Conservation (phyloP, 2,329 filamentous ascomycete species). For the Fusarium graminum region DNA sequence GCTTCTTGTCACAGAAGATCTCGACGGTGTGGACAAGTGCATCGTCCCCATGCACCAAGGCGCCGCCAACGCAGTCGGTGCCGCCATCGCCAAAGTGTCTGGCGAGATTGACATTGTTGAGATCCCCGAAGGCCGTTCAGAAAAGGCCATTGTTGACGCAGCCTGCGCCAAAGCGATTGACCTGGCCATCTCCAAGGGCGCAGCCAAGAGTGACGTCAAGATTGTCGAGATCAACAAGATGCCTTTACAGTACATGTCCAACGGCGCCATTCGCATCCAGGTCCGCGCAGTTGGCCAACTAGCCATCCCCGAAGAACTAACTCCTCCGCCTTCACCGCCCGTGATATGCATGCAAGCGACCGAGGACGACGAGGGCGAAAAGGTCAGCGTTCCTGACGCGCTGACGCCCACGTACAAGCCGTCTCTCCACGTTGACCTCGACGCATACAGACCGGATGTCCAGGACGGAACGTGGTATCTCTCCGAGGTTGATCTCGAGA, state of each 20-base stretch:
- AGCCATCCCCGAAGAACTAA: constrained; percentile 48
- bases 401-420: constrained; percentile 51
- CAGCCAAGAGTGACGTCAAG: constrained; percentile 52
- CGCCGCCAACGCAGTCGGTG: constrained; percentile 71
- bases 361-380: constrained; percentile 46
- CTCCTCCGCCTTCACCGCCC: constrained; percentile 42
- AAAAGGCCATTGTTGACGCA: constrained; percentile 56
- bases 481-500: constrained; percentile 54
- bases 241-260: constrained; percentile 55
- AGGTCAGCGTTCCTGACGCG: constrained; percentile 49
- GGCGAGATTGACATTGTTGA: constrained; percentile 67
- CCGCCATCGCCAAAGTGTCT: constrained; percentile 68
- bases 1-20: constrained; percentile 61
- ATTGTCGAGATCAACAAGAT: constrained; percentile 62
- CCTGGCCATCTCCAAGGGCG: constrained; percentile 51
- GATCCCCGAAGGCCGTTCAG: constrained; percentile 56
- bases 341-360: constrained; percentile 10
- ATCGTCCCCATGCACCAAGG: constrained; percentile 66
- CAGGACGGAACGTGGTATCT: constrained; percentile 53
- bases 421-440: constrained; percentile 50
- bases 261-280: constrained; percentile 54
- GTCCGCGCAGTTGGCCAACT: constrained; percentile 54
- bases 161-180: constrained; percentile 54
- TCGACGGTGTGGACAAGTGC: constrained; percentile 64
- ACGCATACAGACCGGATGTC: constrained; percentile 51